Evolutionary conservation across 2,329 filamentous ascomycete genomes (phyloP).

Genomic region (Claviceps sp.): DNA sequence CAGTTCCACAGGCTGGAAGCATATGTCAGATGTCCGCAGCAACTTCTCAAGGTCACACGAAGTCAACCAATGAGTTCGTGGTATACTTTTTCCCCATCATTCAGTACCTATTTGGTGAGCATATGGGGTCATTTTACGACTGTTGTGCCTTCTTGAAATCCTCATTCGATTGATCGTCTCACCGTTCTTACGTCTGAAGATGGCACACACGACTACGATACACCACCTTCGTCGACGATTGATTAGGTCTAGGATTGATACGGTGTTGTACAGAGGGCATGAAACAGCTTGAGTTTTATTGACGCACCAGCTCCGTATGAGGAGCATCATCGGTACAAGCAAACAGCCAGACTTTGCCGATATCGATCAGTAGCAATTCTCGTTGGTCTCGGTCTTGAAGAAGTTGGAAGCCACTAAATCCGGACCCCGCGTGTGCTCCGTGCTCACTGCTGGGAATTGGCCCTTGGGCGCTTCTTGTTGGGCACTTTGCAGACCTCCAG

Average conservation of each 20-base stretch:
- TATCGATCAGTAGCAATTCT: background rate
- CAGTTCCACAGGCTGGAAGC: background rate
- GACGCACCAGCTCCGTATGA: background rate
- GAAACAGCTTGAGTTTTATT: background rate
- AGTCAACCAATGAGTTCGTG: no score
- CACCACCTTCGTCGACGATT: background rate
- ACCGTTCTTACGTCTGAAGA: background rate
- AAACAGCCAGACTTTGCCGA: slow-evolving; percentile 1
- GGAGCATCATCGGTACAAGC: background rate
- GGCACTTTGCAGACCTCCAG: no score
- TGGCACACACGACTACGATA: background rate
- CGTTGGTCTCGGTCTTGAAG: background rate
- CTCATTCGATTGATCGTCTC: background rate
- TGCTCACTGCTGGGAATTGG: background rate
- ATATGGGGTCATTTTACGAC: background rate
- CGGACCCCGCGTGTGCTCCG: background rate
- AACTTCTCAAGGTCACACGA: no score
- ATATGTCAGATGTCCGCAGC: no score
- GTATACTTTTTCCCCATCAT: no score
- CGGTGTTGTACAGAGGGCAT: background rate
- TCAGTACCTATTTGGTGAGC: no score
- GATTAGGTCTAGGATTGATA: background rate
- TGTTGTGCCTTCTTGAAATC: background rate
- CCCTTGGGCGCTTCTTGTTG: no score
- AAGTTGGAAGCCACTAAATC: background rate